Evolutionary conservation across 768 basidiomycete species (phyloP), one percentile per base, ranked within the genome.

Genomic region (Hypsizygus marmoreus): DNA sequence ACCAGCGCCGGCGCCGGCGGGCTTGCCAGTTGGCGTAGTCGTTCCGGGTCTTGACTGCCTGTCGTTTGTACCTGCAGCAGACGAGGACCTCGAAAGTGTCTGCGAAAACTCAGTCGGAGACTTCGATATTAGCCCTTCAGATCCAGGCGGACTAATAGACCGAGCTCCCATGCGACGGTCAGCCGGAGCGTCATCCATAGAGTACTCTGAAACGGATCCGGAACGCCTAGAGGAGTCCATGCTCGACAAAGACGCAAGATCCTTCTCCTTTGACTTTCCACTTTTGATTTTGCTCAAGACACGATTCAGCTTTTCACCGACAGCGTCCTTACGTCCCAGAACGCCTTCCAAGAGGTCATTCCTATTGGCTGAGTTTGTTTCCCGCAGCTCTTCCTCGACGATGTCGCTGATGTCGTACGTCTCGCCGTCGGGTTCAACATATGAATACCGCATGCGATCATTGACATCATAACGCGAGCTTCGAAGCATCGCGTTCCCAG

Each of bases 321-420:
- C 65, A 2, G 75, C 81, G 33, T 84, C 84, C 50, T 73, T 78
- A 22, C 75, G 73, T 19, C 73, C 79, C 51, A 76, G 70, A 4
- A 85, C 82, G 14, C 82, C 82, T 58, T 87, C 82, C 29, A 92
- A 65, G 14, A 91, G 67, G 55, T 91, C 89, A 30, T 72, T 74
- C 59, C 76, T 73, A 23, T 71, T 64, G 11, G 58, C 59, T 31
- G 54, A 31, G 29, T 64, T 67, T 29, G 71, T 71, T 22, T 77
- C 81, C n/a, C 80, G 71, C 76, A 89, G 88, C 56, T 95, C 95
- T 65, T 90, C 82, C 60, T 95, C 92, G 36, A 97, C 79, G 39
- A 97, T 86, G 51, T 95, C 88, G 57, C 91, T 93, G 62, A 98
- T 92, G 63, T 98, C 95, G 58, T 85, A 88, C 0, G 87, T 88